Base-by-base conservation (phyloP, 176 grass and related monocot genomes). In the Microstegium vimineum region DNA sequence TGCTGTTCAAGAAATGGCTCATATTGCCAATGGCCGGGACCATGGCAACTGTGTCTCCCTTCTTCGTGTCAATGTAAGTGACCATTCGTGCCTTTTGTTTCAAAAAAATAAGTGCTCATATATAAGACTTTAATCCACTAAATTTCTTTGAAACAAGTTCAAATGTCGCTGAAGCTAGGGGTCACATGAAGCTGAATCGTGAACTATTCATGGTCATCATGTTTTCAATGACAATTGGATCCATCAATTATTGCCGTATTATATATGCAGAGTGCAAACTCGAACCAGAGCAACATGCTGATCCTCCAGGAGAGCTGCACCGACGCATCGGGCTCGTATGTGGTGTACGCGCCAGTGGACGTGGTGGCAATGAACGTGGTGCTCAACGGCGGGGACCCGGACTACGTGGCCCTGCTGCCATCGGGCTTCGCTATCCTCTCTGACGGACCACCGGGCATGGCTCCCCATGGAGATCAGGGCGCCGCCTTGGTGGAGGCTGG, bases 301-400 rank as follows among this genome's bases (percentile, higher is more conserved):
- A 93, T 98, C 65, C 90, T 98, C 51, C 95, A 98, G 75, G 95
- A 98, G 90, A 98, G 92, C 87, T 94, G 92, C 92, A 94, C 88
- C 2, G 95, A 98, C 28, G 74, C 82, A 15, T 92, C 92, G 0
- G 95, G 95, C 5, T 98, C 92, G 0, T 94, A 94, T 42, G 92
- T 98, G 8, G 88, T 98, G 33, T 98, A 94, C 34, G 95, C 95
- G 6, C 92, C 95, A 3, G 95, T 98, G 33, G 95, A 98, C 56
- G 85, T 94, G 2, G 90, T 93, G 64, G 95, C 92, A 10, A 98
- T 98, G 95, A 94, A 98, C 45, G 90, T 94, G 57, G 95, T 94
- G 62, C 89, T 98, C 54, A 94, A 94, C n/a, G 95, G 95, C 8
- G 95, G 95, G 17, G 95, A 98, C 71, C 95, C 95, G 0, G 90